Percentiles rank a stretch among this genome's conserved stretches.
Evolutionary conservation across 306 rosid genomes (phyloP).

Genomic region (Inga leiocalycina): DNA sequence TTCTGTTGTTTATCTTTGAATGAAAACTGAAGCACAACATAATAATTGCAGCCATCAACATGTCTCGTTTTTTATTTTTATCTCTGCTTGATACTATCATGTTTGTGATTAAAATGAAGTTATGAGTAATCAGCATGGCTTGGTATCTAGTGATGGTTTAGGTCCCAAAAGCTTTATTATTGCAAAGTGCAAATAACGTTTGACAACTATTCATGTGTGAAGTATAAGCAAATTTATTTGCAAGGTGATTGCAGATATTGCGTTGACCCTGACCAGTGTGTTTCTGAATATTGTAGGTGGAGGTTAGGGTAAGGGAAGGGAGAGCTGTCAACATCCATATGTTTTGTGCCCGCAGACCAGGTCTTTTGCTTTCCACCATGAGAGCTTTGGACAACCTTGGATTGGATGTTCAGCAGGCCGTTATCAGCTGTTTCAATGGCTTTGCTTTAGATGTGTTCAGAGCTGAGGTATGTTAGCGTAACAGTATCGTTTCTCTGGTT

Average conservation of each 20-base stretch:
- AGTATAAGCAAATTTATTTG: conserved; percentile 16
- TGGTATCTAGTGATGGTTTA: background rate
- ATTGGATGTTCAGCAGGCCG: conserved; percentile 83
- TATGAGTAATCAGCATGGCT: conserved; percentile 2
- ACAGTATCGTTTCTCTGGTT: background rate
- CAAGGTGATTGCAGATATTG: conserved; percentile 3
- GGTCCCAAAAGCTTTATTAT: conserved; percentile 3
- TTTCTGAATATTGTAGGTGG: conserved; percentile 55
- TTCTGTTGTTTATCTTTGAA: background rate
- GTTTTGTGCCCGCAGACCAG: conserved; percentile 76
- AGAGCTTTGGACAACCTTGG: conserved; percentile 79
- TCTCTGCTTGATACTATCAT: background rate
- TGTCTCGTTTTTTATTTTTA: background rate
- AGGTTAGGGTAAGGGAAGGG: conserved; percentile 73
- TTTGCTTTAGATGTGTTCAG: conserved; percentile 78
- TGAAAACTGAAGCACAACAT: background rate
- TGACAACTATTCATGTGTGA: background rate
- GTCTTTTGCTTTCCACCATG: conserved; percentile 76
- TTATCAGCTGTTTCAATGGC: conserved; percentile 86
- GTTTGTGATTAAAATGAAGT: background rate
- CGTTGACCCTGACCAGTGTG: background rate
- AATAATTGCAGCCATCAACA: background rate
- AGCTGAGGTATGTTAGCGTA: conserved; percentile 63
- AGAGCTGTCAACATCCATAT: conserved; percentile 77
- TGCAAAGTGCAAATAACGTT: conserved; percentile 17